These are phyloP conservation scores for Diutina pseudorugosa DNA, from an alignment of 1,139 yeast genomes.

Conservation along the genomic window DNA sequence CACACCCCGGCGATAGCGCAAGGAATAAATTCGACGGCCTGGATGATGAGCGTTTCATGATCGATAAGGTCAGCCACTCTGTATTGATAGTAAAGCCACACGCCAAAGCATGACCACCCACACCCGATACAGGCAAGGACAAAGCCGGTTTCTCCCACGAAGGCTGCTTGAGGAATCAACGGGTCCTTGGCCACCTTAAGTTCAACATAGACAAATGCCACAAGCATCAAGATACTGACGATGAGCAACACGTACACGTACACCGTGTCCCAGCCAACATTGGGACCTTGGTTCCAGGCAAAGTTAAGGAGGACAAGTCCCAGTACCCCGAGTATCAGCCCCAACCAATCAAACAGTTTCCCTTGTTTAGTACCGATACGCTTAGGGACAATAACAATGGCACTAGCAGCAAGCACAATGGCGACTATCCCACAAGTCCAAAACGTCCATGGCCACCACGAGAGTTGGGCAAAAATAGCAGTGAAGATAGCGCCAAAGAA, in stretches of 20 bases:
- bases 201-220: constrained; percentile 18
- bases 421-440: constrained; percentile 34
- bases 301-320: constrained; percentile 5
- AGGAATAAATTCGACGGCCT: constrained; percentile 30
- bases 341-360: constrained; percentile 32
- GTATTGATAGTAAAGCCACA: constrained; percentile 39
- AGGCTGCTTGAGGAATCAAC: constrained; percentile 29
- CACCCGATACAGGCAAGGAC: constrained; percentile 38
- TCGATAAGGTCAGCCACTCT: constrained; percentile 24
- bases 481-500: constrained; percentile 37
- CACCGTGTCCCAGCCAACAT: constrained; percentile 34
- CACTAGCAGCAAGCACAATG: constrained; percentile 15
- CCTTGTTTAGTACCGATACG: constrained; percentile 14
- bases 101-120: constrained; percentile 53
- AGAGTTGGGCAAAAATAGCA: constrained; percentile 27
- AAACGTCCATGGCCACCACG: constrained; percentile 49
- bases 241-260: constrained; percentile 40
- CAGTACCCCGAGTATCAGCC: constrained; percentile 32
- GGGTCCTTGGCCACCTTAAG: constrained; percentile 30
- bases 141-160: constrained; percentile 29
- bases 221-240: constrained; percentile 29
- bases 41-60: constrained; percentile 18
- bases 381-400: constrained; percentile 32
- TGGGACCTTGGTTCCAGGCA: constrained; percentile 6
- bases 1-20: constrained; percentile 26